phyloP scores from a whole-genome alignment of 371 early-diverging fungal genomes.

The Mucor racemosus region DNA sequence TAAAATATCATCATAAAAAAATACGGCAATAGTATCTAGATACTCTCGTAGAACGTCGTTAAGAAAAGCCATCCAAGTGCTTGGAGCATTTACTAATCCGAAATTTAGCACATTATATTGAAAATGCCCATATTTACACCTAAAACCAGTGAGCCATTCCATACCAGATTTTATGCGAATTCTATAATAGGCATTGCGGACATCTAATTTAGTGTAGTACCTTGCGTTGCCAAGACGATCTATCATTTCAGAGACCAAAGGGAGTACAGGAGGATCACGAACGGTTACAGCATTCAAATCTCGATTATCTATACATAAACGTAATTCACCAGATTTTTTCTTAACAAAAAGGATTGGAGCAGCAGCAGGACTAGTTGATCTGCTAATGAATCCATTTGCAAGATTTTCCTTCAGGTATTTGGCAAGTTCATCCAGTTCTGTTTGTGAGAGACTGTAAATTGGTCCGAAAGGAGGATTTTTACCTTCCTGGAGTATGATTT shows the following conservation, averaged over 20 bases:
- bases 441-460: neutral
- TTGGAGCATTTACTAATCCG: constrained; percentile 56
- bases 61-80: constrained; percentile 49
- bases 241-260: neutral
- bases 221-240: too few species aligned
- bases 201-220: too few species aligned
- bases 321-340: constrained; percentile 56
- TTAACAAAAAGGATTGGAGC: constrained; percentile 57
- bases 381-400: constrained; percentile 40
- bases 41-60: constrained; percentile 35
- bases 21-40: constrained; percentile 41
- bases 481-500: neutral
- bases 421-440: neutral
- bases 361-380: constrained; percentile 47
- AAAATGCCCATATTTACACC: constrained; percentile 34
- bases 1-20: constrained; percentile 56
- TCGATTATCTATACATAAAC: constrained; percentile 43
- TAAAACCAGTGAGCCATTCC: constrained; percentile 18
- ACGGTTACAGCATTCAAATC: constrained; percentile 52
- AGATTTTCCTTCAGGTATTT: constrained; percentile 19
- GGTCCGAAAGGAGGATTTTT: neutral
- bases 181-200: too few species aligned
- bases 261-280: constrained; percentile 48
- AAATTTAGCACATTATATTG: constrained; percentile 58
- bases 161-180: constrained; percentile 20